A percentile compares a stretch with the other conserved stretches of the same genome.
phyloP scores from a whole-genome alignment of 2,329 filamentous ascomycete species.

The Emericellopsis cladophorae region DNA sequence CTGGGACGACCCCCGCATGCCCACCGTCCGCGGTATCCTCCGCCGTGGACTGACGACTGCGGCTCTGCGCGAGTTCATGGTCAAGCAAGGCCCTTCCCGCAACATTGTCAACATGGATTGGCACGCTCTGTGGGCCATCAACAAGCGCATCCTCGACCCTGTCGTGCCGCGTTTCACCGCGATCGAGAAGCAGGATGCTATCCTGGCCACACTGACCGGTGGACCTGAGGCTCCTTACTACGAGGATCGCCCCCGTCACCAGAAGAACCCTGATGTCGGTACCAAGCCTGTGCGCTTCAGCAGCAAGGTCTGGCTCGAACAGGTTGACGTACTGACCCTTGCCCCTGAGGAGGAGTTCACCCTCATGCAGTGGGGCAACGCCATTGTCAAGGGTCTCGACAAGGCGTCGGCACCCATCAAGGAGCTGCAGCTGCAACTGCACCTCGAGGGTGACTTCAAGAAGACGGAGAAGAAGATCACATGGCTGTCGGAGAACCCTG shows the following conservation, averaged over 20 bases:
- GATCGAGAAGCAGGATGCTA: slow-evolving; percentile 56
- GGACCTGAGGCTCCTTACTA: slow-evolving; percentile 55
- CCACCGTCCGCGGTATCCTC: slow-evolving; percentile 68
- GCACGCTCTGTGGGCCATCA: slow-evolving; percentile 59
- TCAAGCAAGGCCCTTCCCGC: slow-evolving; percentile 72
- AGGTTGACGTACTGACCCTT: slow-evolving; percentile 74
- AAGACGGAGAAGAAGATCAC: slow-evolving; percentile 94
- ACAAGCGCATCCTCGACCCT: slow-evolving; percentile 76
- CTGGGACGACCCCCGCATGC: slow-evolving; percentile 82
- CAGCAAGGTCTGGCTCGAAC: slow-evolving; percentile 66
- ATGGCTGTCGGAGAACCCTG: slow-evolving; percentile 71
- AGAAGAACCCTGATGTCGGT: slow-evolving; percentile 77
- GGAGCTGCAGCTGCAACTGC: slow-evolving; percentile 67
- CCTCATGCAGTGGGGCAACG: slow-evolving; percentile 94
- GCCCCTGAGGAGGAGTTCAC: slow-evolving; percentile 83
- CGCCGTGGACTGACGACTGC: slow-evolving; percentile 69
- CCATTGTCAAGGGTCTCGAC: slow-evolving; percentile 53
- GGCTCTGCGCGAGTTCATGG: slow-evolving; percentile 70
- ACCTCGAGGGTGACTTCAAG: slow-evolving; percentile 87
- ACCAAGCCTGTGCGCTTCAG: slow-evolving; percentile 77
- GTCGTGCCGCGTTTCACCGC: slow-evolving; percentile 63
- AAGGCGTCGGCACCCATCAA: slow-evolving; percentile 43
- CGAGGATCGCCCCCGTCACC: slow-evolving; percentile 74
- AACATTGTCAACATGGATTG: slow-evolving; percentile 80
- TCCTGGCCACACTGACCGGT: slow-evolving; percentile 58